phyloP scores from a whole-genome alignment of 2,329 filamentous ascomycete genomes.

The Knoxdaviesia capensis region DNA sequence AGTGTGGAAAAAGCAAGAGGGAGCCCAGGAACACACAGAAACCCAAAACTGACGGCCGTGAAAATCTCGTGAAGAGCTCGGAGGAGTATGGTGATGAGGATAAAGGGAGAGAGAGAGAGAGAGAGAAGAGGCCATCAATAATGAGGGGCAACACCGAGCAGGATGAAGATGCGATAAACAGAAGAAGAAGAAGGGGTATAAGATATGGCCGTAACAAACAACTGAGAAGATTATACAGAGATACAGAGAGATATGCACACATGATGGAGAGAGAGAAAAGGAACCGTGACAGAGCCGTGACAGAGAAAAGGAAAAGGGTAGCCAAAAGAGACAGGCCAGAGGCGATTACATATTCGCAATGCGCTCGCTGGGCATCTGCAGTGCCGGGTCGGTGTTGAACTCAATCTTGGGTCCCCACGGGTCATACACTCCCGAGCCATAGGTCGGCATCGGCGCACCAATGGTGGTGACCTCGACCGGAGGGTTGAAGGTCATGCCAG shows the following conservation, averaged over 20 bases:
- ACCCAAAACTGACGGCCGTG: background rate
- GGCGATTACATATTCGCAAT: slow-evolving; percentile 30
- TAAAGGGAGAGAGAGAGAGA: background rate
- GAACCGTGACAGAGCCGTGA: slow-evolving; percentile 1
- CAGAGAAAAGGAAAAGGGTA: background rate
- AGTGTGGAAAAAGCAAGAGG: too few species aligned
- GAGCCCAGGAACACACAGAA: slow-evolving; percentile 3
- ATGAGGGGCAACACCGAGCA: slow-evolving; percentile 2
- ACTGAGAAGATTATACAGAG: slow-evolving; percentile 5
- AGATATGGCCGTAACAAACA: slow-evolving; percentile 3
- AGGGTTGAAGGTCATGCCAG: slow-evolving; percentile 27
- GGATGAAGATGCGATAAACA: slow-evolving; percentile 2
- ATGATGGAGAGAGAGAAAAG: slow-evolving; percentile 2
- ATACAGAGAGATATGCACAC: slow-evolving; percentile 3
- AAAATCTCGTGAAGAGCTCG: too few species aligned
- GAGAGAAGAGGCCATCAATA: slow-evolving; percentile 2
- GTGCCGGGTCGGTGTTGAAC: slow-evolving; percentile 29
- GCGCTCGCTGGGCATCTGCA: slow-evolving; percentile 38
- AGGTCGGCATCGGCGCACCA: slow-evolving; percentile 28
- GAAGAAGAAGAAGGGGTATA: slow-evolving; percentile 1
- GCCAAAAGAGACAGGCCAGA: slow-evolving; percentile 1
- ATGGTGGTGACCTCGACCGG: slow-evolving; percentile 37
- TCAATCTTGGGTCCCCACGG: slow-evolving; percentile 35
- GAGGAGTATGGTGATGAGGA: too few species aligned
- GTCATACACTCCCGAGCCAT: slow-evolving; percentile 28